Conservation (phyloP, 2,329 filamentous ascomycete species). For the Dactylonectria macrodidyma region DNA sequence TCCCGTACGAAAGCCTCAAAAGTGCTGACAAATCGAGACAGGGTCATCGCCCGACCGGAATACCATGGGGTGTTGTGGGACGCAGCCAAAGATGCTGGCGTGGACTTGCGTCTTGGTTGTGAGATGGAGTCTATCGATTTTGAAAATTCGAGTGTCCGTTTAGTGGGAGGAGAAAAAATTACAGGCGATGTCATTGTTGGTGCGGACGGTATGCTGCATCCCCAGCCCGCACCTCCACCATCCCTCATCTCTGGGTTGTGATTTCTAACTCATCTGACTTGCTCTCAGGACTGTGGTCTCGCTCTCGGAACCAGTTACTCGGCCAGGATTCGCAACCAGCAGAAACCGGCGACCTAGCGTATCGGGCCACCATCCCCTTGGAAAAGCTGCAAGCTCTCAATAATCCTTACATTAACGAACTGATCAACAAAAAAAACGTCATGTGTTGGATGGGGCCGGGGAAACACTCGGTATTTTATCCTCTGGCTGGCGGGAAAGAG, state of each 20-base stretch:
- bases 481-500: not conserved
- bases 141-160: conserved; percentile 3
- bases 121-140: conserved; percentile 5
- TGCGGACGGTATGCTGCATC: not conserved
- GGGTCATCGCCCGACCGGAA: conserved; percentile 8
- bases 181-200: not conserved
- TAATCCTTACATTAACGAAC: not conserved
- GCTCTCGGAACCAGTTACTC: not conserved
- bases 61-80: conserved; percentile 11
- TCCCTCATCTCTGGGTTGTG: not conserved
- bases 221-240: not conserved
- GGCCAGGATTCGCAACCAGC: not conserved
- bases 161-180: not conserved
- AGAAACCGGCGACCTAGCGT: not conserved
- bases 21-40: not conserved
- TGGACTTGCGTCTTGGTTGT: not conserved
- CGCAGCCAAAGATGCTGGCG: conserved; percentile 8
- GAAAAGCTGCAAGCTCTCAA: not conserved
- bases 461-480: not conserved
- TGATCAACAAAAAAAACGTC: not conserved
- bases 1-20: too few relatives aligned
- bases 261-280: not conserved
- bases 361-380: not conserved
- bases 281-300: not conserved
- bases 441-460: not conserved